phyloP scores from a whole-genome alignment of 2,329 filamentous ascomycete genomes.

The Ophiostoma novo-ulmi region DNA sequence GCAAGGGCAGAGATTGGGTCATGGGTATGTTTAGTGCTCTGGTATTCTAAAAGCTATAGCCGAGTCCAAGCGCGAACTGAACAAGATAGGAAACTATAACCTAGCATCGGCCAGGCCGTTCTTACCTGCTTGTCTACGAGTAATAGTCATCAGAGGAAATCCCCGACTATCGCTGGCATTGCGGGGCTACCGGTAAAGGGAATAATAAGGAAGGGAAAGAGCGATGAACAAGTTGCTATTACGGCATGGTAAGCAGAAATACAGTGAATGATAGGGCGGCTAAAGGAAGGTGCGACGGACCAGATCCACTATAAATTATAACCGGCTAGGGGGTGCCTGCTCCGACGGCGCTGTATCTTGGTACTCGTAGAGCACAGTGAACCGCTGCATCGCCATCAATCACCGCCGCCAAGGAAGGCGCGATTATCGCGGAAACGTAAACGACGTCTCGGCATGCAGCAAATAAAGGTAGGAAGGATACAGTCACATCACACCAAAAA shows the following conservation, averaged over 20 bases:
- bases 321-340: neutral
- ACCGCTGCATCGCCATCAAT: neutral
- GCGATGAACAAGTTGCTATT: neutral
- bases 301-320: neutral
- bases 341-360: neutral
- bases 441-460: neutral
- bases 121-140: neutral
- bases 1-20: neutral
- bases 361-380: neutral
- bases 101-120: neutral
- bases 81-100: neutral
- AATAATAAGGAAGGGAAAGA: neutral
- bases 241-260: neutral
- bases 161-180: conserved; percentile 11
- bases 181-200: neutral
- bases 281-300: neutral
- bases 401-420: conserved; percentile 2
- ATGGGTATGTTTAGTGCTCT: neutral
- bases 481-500: neutral
- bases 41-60: neutral
- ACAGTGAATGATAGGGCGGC: neutral
- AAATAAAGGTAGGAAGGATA: neutral
- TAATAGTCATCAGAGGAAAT: neutral
- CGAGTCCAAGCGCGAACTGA: conserved; percentile 1
- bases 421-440: neutral